Base-by-base conservation (phyloP, 495 filamentous ascomycete species). In the Trichoderma asperelloides region DNA sequence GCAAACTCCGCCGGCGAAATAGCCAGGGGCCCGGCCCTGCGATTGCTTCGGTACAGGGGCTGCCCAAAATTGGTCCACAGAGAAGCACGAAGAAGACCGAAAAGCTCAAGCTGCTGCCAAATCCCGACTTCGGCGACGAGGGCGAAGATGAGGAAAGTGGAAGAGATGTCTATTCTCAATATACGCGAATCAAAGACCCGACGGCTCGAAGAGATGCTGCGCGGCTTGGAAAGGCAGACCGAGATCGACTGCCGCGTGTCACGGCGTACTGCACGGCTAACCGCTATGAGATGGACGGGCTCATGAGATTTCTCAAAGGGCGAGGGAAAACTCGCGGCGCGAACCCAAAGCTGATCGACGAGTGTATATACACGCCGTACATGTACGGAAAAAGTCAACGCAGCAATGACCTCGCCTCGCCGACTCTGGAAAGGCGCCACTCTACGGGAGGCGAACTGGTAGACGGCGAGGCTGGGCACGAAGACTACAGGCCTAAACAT, bases 231-330 rank as follows among this genome's bases (percentile, higher is more conserved):
- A 98, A 97, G 72, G 93, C 93, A 43, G 95, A 98, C 73, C 85
- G 95, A 47, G 90, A 92, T 65, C 84, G 87, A 68, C 78, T 98
- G 62, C 95, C 95, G 2, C 80, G 95, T 65, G 95, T 98, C 4
- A 97, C 95, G 28, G 95, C 95, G 21, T 98, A 97, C 78, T 97
- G 93, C 71, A 98, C 96, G 1, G 91, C 96, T 30, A 91, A 90
- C 74, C 89, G 86, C 15, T 97, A 97, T 73, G 87, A 91, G 68
- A 85, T 96, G 76, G 93, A 97, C 8, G 88, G 87, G 5, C 80
- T 97, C 51, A 89, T 96, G 84, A 85, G 88, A 66, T 98, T 92
- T 72, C 78, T 98, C 39, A 98, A 98, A 76, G 89, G 91, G 12
- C 82, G 91, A 63, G 82, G 84, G 28, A 89, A 88, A 70, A 85